Conservation (phyloP, 176 grass and related monocot genomes). For the Phoenix roebelenii region DNA sequence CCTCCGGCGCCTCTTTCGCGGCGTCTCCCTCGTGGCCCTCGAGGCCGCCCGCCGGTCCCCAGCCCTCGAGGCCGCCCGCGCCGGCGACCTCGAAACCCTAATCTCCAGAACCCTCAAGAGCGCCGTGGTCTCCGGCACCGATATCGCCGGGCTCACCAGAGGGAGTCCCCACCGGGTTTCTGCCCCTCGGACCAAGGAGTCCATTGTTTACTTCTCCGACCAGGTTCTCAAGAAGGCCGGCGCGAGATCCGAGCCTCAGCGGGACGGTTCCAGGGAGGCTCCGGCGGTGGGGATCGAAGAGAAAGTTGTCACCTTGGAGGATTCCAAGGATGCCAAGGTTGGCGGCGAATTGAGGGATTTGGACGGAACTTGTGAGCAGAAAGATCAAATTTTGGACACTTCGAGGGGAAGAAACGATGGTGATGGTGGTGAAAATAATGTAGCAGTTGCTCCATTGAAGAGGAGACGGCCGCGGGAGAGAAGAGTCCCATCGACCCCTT, state of each 20-base stretch:
- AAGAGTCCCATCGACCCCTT: conserved; percentile 72
- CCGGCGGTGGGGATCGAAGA: background rate
- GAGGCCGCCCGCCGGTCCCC: conserved; percentile 28
- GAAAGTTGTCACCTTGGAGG: background rate
- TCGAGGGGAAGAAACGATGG: background rate
- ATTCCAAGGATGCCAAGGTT: background rate
- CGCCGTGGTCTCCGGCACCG: conserved; percentile 49
- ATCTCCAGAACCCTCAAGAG: conserved; percentile 16
- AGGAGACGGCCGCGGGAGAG: conserved; percentile 60
- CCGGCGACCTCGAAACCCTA: conserved; percentile 22
- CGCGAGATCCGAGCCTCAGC: conserved; percentile 10
- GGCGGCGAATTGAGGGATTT: background rate
- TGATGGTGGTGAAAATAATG: background rate
- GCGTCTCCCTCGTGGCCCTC: conserved; percentile 49
- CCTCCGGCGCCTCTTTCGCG: conserved; percentile 49
- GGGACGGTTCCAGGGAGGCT: conserved; percentile 1
- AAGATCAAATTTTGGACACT: background rate
- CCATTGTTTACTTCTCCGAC: conserved; percentile 52
- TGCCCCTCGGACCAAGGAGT: background rate
- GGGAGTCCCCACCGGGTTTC: conserved; percentile 38
- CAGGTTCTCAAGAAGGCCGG: background rate
- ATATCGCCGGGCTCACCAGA: conserved; percentile 66
- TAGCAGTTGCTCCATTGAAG: conserved; percentile 15
- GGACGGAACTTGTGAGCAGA: background rate
- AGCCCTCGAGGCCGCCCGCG: background rate